Conservation (phyloP, 2,329 filamentous ascomycete genomes). For the Kalaharituber pfeilii region DNA sequence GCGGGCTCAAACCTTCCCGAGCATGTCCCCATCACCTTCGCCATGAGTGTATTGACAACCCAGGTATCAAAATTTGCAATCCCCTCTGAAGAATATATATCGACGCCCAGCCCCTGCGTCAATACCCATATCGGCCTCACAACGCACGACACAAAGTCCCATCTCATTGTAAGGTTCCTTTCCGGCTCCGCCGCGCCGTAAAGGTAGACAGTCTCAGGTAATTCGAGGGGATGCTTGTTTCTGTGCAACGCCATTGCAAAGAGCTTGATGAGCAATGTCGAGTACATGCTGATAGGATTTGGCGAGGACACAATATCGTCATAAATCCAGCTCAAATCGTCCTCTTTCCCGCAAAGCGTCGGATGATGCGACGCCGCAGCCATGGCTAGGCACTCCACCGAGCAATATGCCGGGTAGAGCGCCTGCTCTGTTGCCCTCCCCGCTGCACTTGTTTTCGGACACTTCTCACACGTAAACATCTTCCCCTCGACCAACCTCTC, state of each 20-base stretch:
- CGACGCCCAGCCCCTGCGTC: conserved; percentile 61
- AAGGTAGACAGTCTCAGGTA: conserved; percentile 47
- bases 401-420: conserved; percentile 24
- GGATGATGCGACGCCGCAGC: conserved; percentile 9
- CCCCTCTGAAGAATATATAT: conserved; percentile 42
- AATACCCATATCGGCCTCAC: conserved; percentile 58
- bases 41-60: conserved; percentile 80
- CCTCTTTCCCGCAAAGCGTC: conserved; percentile 9
- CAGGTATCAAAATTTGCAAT: conserved; percentile 50
- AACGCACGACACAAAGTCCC: conserved; percentile 40
- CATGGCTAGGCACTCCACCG: conserved; percentile 20
- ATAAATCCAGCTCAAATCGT: conserved; percentile 16
- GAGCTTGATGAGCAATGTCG: conserved; percentile 44
- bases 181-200: conserved; percentile 34
- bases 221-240: conserved; percentile 43
- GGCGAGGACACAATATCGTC: conserved; percentile 5
- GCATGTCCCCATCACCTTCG: conserved; percentile 59
- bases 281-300: conserved; percentile 35
- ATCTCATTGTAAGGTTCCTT: conserved; percentile 10
- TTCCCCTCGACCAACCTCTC: no score
- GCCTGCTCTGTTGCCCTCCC: not conserved
- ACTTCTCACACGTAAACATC: no score
- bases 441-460: not conserved
- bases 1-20: not conserved
- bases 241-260: conserved; percentile 47